Conservation (phyloP, 768 basidiomycete species). For the Collybia mongolica region DNA sequence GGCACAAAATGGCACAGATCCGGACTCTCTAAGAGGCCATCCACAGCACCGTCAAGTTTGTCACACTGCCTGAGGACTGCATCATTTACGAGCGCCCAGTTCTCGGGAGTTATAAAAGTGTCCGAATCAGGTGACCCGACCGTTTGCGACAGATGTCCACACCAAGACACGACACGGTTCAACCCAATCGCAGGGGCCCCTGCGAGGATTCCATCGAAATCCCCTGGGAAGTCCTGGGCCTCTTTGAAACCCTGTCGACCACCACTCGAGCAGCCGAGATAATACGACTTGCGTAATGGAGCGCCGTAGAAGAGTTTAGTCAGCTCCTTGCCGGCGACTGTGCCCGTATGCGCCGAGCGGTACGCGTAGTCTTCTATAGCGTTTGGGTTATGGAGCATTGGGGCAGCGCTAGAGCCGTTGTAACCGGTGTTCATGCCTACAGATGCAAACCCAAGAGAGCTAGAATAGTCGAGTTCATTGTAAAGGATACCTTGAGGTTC, state of each 20-base stretch:
- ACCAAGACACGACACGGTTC: too few species aligned
- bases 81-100: slow-evolving; percentile 3
- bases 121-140: background rate
- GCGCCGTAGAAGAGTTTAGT: slow-evolving; percentile 5
- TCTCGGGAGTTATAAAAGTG: background rate
- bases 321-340: slow-evolving; percentile 9
- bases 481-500: too few species aligned
- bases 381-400: background rate
- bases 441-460: too few species aligned
- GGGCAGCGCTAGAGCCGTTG: too few species aligned
- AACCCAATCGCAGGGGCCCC: background rate
- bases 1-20: slow-evolving; percentile 11
- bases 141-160: too few species aligned
- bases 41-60: slow-evolving; percentile 8
- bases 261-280: slow-evolving; percentile 8
- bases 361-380: slow-evolving; percentile 8
- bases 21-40: slow-evolving; percentile 13
- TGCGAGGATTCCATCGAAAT: slow-evolving; percentile 9
- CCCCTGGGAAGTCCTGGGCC: slow-evolving; percentile 9
- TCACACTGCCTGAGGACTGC: slow-evolving; percentile 12
- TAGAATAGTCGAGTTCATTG: too few species aligned
- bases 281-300: slow-evolving; percentile 4
- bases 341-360: slow-evolving; percentile 3
- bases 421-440: too few species aligned
- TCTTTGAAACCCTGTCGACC: slow-evolving; percentile 5